Percentiles rank a stretch among this genome's conserved stretches.
Evolutionary conservation across 345 rosid species (phyloP).

Genomic region (Populus davidiana): DNA sequence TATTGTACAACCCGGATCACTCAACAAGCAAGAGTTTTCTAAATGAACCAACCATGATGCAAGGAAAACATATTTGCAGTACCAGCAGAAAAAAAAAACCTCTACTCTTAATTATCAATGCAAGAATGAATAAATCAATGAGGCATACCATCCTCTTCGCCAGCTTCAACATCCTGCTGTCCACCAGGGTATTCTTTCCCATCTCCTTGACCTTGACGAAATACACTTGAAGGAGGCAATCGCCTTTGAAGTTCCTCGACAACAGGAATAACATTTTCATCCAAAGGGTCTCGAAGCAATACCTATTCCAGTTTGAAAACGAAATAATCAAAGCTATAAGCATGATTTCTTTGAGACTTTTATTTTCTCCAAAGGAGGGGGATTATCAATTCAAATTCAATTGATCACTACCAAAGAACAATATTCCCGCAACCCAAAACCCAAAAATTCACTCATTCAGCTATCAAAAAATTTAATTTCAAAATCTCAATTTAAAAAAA

Average conservation of each 20-base stretch:
- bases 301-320: slow-evolving; percentile 41
- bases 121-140: background rate
- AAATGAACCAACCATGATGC: background rate
- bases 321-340: slow-evolving; percentile 3
- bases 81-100: background rate
- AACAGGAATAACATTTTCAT: slow-evolving; percentile 78
- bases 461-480: background rate
- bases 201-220: slow-evolving; percentile 40
- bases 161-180: slow-evolving; percentile 60
- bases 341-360: background rate
- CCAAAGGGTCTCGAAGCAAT: slow-evolving; percentile 77
- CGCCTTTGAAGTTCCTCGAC: slow-evolving; percentile 89
- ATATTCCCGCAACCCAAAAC: background rate
- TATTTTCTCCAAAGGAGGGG: background rate
- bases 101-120: background rate
- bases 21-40: slow-evolving; percentile 8
- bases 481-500: background rate
- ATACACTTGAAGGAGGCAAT: slow-evolving; percentile 43
- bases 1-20: slow-evolving; percentile 21
- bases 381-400: background rate
- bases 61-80: background rate
- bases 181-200: slow-evolving; percentile 44
- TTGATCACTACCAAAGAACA: background rate
- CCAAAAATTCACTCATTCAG: background rate
- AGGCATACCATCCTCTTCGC: slow-evolving; percentile 84